Evolutionary conservation across 495 filamentous ascomycete genomes (phyloP).

Genomic region (Daldinia vernicosa): DNA sequence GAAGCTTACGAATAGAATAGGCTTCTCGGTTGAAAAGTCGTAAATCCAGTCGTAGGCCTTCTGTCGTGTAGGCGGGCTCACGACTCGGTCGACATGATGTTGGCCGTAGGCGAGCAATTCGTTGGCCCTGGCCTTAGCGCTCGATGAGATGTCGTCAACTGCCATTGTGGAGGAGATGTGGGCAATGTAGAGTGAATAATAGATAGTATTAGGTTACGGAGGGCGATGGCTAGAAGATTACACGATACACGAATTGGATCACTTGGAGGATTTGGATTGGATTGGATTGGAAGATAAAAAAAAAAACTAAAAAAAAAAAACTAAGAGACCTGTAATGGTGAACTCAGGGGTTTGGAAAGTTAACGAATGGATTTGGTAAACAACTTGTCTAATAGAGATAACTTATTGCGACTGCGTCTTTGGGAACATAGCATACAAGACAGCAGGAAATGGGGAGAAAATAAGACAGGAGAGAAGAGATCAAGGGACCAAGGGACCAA

Average conservation of each 20-base stretch:
- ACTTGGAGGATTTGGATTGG: background rate
- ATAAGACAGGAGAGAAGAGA: background rate
- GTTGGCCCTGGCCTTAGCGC: conserved; percentile 31
- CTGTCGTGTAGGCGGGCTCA: conserved; percentile 46
- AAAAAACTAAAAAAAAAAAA: too few species aligned
- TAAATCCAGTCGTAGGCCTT: conserved; percentile 37
- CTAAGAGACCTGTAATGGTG: background rate
- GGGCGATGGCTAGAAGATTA: background rate
- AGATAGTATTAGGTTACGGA: background rate
- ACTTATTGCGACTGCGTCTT: background rate
- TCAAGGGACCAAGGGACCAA: background rate
- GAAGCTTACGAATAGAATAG: conserved; percentile 50
- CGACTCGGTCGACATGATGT: conserved; percentile 49
- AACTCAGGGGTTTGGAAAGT: background rate
- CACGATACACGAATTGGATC: background rate
- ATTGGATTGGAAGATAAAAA: background rate
- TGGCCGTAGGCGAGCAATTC: conserved; percentile 46
- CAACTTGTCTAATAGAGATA: background rate
- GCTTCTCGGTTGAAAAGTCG: conserved; percentile 42
- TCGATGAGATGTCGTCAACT: conserved; percentile 17
- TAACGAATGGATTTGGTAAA: background rate
- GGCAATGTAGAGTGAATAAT: background rate
- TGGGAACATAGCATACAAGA: background rate
- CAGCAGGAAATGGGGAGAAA: background rate
- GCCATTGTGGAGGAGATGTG: conserved; percentile 14